Evolutionary conservation across 2,329 filamentous ascomycete species (phyloP).

Genomic region (Fusarium longipes): DNA sequence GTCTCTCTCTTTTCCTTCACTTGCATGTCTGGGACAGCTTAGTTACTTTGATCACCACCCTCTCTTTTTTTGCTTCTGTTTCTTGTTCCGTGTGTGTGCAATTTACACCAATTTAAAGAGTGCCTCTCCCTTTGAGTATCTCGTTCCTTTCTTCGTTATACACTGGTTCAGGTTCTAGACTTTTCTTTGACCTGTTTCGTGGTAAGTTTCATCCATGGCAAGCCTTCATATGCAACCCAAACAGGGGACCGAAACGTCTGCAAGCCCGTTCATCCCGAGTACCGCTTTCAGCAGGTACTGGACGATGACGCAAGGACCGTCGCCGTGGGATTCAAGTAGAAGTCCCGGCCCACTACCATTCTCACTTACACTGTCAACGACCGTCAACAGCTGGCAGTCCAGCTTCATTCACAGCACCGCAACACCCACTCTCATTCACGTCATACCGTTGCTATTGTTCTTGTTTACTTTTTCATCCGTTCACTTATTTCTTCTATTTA

Average conservation of each 20-base stretch:
- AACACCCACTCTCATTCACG: slow-evolving; percentile 12
- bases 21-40: slow-evolving; percentile 33
- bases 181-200: slow-evolving; percentile 12
- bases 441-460: slow-evolving; percentile 1
- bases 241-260: background rate
- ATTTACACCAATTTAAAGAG: slow-evolving; percentile 3
- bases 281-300: slow-evolving; percentile 15
- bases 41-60: slow-evolving; percentile 25
- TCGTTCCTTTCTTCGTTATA: background rate
- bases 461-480: slow-evolving; percentile 21
- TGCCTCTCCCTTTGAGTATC: slow-evolving; percentile 17
- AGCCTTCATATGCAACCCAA: slow-evolving; percentile 21
- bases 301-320: slow-evolving; percentile 6
- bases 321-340: slow-evolving; percentile 7
- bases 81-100: slow-evolving; percentile 1
- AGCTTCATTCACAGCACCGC: slow-evolving; percentile 1
- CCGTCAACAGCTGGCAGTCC: slow-evolving; percentile 11
- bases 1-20: slow-evolving; percentile 15
- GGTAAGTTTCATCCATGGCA: slow-evolving; percentile 27
- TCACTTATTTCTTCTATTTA: slow-evolving; percentile 6
- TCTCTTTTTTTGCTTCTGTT: slow-evolving; percentile 16
- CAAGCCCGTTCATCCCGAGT: slow-evolving; percentile 7
- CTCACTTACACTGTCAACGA: slow-evolving; percentile 23
- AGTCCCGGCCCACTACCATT: background rate
- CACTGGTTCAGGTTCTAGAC: background rate